Evolutionary conservation across 495 filamentous ascomycete species (phyloP), one percentile per base, ranked within the genome.

Genomic region (Daldinia caldariorum): DNA sequence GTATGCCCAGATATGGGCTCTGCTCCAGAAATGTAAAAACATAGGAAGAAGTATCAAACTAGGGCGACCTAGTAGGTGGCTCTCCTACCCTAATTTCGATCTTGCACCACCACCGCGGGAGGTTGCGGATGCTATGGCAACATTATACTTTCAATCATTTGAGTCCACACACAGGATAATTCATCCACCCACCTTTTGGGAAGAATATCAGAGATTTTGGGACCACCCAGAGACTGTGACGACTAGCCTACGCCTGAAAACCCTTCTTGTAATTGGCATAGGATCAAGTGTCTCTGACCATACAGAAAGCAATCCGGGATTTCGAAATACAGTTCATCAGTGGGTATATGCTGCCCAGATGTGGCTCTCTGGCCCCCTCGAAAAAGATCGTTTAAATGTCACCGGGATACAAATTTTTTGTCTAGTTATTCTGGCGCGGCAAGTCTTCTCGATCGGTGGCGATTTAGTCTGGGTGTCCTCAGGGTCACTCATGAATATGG

Each of bases 261-360:
- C 87, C 4, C 79, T 89, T 39, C 84, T 86, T 7, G 76, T 88
- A 26, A 82, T 88, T 66, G 84, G 81, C 12, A 83, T 86, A 38
- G 85, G 85, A 6, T 83, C 82, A 22, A 82, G 83, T 47, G 79
- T 89, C 41, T 81, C 80, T 58, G 53, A 76, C 61, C 59, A 73
- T 73, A 61, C 8, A 58, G 70, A 73, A 16, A 58, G 69, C 0
- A 73, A 81, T 63, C 38, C 57, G 26, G 77, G 75, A 72, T 56
- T 82, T 59, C 71, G 78, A 71, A 12, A 77, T 70, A 53, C 67
- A 71, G 80, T 82, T 6, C 74, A 50, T 38, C 69, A 81, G 61
- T 90, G 86, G 85, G 78, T 88, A n/a, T 80, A 86, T 57, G 81
- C 82, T 4, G 83, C 87, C 20, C 85, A 89, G 55, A 80, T 80